A percentile compares a stretch with the other conserved stretches of the same genome.
Evolutionary conservation across 169 alveolate species (phyloP).

Genomic region (Besnoitia besnoiti): DNA sequence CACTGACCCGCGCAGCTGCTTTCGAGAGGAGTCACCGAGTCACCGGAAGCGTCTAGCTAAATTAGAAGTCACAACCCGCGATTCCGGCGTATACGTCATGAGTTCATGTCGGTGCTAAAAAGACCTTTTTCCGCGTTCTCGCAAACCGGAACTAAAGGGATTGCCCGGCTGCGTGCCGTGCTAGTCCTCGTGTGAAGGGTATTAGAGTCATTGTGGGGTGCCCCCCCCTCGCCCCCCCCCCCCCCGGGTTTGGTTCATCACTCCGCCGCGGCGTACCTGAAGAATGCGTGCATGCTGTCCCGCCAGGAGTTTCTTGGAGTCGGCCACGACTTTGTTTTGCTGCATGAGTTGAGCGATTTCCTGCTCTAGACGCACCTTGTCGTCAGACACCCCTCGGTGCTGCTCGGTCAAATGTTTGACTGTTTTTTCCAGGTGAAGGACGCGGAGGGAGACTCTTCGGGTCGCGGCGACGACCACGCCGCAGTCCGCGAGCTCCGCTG

Average conservation of each 20-base stretch:
- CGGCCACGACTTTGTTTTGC: neutral
- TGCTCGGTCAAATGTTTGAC: neutral
- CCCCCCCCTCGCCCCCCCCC: neutral
- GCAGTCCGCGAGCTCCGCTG: neutral
- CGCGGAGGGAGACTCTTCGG: neutral
- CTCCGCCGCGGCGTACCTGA: neutral
- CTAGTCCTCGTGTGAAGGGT: neutral
- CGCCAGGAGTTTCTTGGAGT: neutral
- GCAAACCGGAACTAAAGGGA: neutral
- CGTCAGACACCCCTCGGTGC: neutral
- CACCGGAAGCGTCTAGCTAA: no score
- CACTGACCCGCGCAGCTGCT: no score
- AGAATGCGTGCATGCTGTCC: constrained; percentile 32
- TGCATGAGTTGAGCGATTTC: neutral
- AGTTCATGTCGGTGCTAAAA: no score
- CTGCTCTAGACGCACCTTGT: neutral
- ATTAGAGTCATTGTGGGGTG: neutral
- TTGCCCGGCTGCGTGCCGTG: neutral
- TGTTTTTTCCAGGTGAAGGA: neutral
- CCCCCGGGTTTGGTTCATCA: neutral
- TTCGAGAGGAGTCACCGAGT: no score
- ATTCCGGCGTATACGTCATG: no score
- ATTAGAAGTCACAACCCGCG: no score
- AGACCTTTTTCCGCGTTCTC: no score
- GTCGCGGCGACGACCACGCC: neutral